Evolutionary conservation across 192 early-diverging fungal species (phyloP).

Genomic region (Helicostylum pulchrum): DNA sequence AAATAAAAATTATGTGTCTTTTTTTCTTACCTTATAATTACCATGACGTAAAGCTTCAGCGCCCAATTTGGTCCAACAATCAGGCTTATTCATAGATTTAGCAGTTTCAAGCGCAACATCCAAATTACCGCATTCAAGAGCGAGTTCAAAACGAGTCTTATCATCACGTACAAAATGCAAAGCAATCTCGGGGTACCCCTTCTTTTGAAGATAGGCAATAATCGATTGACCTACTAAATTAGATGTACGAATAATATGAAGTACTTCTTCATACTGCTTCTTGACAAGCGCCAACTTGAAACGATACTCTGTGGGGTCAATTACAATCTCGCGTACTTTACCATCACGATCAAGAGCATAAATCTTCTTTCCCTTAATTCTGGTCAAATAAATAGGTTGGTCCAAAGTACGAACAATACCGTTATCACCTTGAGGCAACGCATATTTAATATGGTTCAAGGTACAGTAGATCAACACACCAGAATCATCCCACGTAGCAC

Average conservation of each 20-base stretch:
- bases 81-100: conserved; percentile 82
- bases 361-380: conserved; percentile 81
- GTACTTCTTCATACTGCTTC: conserved; percentile 93
- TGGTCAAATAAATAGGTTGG: conserved; percentile 89
- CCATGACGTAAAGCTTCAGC: conserved; percentile 89
- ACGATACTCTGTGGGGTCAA: conserved; percentile 98
- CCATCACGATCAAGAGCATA: conserved; percentile 90
- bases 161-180: conserved; percentile 98
- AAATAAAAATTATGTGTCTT: neutral
- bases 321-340: conserved; percentile 78
- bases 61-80: conserved; percentile 88
- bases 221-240: conserved; percentile 98
- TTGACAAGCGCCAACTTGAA: conserved; percentile 94
- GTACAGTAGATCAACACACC: conserved; percentile 95
- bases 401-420: conserved; percentile 97
- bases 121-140: conserved; percentile 94
- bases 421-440: conserved; percentile 92
- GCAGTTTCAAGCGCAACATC: conserved; percentile 95
- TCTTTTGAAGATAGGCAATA: conserved; percentile 98
- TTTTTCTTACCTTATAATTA: conserved; percentile 64
- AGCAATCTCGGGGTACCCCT: conserved; percentile 98
- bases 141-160: conserved; percentile 94
- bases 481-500: conserved; percentile 91
- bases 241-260: conserved; percentile 92
- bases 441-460: conserved; percentile 98